These are phyloP conservation scores for Aspergillus ellipticus DNA, from an alignment of 495 filamentous ascomycete genomes.

Conservation along the genomic window DNA sequence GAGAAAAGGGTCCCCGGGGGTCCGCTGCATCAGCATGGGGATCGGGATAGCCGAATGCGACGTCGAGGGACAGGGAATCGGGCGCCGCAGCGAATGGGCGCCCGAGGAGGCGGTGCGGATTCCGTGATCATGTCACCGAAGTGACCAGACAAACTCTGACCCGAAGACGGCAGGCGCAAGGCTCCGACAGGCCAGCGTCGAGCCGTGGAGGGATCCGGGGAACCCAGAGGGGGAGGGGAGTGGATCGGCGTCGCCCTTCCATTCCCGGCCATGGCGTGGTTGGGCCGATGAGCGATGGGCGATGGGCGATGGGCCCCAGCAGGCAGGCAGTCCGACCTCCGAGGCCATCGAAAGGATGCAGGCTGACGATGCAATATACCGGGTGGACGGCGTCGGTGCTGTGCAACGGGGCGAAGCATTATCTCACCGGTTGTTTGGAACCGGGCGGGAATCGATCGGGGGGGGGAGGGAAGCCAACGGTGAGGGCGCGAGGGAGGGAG, in stretches of 20 bases:
- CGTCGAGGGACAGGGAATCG: constrained; percentile 6
- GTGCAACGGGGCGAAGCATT: too few species aligned
- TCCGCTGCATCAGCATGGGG: not conserved
- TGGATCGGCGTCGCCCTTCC: not conserved
- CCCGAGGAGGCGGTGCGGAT: not conserved
- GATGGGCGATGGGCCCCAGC: not conserved
- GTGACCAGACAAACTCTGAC: not conserved
- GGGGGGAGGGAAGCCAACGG: too few species aligned
- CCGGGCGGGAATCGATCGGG: too few species aligned
- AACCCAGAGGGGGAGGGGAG: not conserved
- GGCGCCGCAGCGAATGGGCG: not conserved
- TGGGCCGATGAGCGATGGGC: not conserved
- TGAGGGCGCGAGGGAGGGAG: too few species aligned
- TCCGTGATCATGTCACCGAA: not conserved
- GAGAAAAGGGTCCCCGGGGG: too few species aligned
- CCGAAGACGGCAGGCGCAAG: not conserved
- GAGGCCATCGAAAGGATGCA: not conserved
- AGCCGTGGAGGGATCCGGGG: constrained; percentile 13
- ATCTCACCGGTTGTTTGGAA: too few species aligned
- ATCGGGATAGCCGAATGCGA: constrained; percentile 9
- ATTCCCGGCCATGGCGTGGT: not conserved
- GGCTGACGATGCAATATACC: not conserved
- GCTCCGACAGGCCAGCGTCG: constrained; percentile 7
- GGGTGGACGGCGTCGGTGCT: too few species aligned
- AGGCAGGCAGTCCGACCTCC: too few species aligned